A percentile compares a stretch with the other conserved stretches of the same genome.
These are phyloP conservation scores for Oxytropis ochrocephala DNA, from an alignment of 306 rosid genomes.

Conservation along the genomic window DNA sequence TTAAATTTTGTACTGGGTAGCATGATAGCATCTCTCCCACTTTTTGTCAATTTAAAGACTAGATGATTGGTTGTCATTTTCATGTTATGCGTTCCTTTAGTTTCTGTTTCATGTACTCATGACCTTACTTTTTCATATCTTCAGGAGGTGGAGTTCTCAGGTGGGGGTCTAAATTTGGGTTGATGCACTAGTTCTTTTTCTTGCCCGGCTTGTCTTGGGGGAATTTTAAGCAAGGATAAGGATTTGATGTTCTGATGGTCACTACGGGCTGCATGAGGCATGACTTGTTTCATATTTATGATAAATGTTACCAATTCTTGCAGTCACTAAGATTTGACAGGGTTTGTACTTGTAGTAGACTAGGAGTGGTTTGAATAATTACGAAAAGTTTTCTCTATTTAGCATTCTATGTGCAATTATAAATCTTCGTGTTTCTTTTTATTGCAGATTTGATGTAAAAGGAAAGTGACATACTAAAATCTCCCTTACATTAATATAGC, in stretches of 20 bases:
- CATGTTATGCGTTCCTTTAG: background rate
- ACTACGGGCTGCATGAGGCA: background rate
- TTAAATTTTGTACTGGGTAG: no score
- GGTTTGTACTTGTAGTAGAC: constrained; percentile 22
- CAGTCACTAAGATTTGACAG: constrained; percentile 2
- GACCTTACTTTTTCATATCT: background rate
- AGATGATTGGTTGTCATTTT: background rate
- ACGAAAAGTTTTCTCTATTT: background rate
- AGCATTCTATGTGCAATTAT: constrained; percentile 7
- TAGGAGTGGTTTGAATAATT: background rate
- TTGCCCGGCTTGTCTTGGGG: background rate
- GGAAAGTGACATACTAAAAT: constrained; percentile 13
- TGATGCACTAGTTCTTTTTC: constrained; percentile 6
- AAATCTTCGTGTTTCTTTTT: background rate
- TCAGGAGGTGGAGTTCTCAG: constrained; percentile 44
- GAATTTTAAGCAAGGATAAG: background rate
- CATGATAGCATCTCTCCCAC: background rate
- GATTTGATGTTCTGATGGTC: background rate
- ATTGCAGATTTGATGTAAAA: background rate
- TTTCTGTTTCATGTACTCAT: background rate
- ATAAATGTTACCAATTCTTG: background rate
- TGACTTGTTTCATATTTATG: background rate
- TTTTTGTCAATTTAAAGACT: background rate
- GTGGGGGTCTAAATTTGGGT: constrained; percentile 32
- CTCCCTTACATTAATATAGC: background rate